Evolutionary conservation across 2,329 filamentous ascomycete species (phyloP), one percentile per base, ranked within the genome.

Genomic region (Hymenoscyphus occultus): DNA sequence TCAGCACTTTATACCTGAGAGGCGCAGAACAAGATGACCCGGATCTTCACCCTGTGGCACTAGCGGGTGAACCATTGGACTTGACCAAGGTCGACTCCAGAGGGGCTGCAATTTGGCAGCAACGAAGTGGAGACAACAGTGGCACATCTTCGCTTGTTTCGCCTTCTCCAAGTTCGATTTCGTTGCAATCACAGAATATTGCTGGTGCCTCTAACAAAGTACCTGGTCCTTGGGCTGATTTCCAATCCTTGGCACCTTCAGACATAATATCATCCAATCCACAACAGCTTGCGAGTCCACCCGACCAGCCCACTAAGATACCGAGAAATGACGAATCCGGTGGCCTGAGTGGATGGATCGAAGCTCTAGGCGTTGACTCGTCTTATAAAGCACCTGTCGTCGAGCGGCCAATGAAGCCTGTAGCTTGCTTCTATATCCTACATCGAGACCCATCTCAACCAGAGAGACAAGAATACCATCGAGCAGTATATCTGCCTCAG

Each of bases 391-490:
- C 95, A 56, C 93, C 93, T 0, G 79, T 84, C 0, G 79, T 83
- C 1, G 91, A 96, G 72, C 86, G 84, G 64, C 80, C 83, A 9
- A 81, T 87, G 22, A 96, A 92, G 76, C 79, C 83, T 76, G 87
- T 96, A 54, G 94, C 94, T 60, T 97, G 93, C 79, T 93, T 98
- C 76, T 98, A 96, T 74, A 80, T 97, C 28, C 83, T 84, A 10
- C 86, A 82, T 74, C 83, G 77, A 66, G 79, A 84, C 60, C 77
- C 84, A 14, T 76, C 82, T 32, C 82, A 78, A 19, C 60, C 77
- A 57, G 72, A 72, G 12, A 76, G 80, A 39, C 80, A 84, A 42
- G 86, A 81, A 39, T 90, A 90, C 70, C 89, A 97, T 78, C 88
- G 90, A 67, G 94, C 95, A 6, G 83, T 98, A 14, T 99, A 99